Conservation (phyloP, 306 rosid genomes). For the Castanospermum australe region DNA sequence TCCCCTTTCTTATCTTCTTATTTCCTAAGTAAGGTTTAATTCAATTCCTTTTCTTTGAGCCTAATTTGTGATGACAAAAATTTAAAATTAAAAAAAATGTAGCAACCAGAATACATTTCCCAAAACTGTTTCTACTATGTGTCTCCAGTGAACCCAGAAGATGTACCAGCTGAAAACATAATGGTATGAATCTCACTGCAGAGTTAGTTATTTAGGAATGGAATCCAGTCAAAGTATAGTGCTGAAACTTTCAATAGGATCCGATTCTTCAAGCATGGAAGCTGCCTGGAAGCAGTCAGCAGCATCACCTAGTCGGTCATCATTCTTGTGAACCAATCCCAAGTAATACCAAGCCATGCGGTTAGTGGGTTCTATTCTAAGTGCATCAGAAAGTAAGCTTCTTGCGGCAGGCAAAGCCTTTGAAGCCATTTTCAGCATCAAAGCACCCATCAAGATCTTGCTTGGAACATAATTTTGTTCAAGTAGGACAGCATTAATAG, state of each 20-base stretch:
- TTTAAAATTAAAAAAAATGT: background rate
- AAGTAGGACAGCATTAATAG: conserved; percentile 50
- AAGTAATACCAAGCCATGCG: conserved; percentile 79
- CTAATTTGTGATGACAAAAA: conserved; percentile 28
- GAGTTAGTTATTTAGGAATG: background rate
- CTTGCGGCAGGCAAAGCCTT: conserved; percentile 65
- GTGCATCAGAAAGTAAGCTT: conserved; percentile 78
- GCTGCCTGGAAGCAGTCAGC: conserved; percentile 97
- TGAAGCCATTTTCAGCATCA: conserved; percentile 54
- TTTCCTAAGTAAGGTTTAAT: conserved; percentile 16
- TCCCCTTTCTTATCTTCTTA: conserved; percentile 13
- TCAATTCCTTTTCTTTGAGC: conserved; percentile 22
- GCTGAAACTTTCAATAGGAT: conserved; percentile 82
- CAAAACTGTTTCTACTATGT: conserved; percentile 11
- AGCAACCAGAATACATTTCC: conserved; percentile 1
- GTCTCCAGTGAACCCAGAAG: conserved; percentile 5
- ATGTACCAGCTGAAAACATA: background rate
- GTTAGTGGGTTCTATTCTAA: conserved; percentile 81
- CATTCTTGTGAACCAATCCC: conserved; percentile 75
- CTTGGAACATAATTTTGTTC: conserved; percentile 74
- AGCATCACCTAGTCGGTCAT: conserved; percentile 75
- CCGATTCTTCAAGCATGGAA: conserved; percentile 87
- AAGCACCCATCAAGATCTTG: conserved; percentile 54
- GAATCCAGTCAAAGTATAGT: conserved; percentile 44
- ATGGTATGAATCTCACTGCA: conserved; percentile 10